Evolutionary conservation across 106 monocot species (phyloP).

Genomic region (Cymbidium sinense): DNA sequence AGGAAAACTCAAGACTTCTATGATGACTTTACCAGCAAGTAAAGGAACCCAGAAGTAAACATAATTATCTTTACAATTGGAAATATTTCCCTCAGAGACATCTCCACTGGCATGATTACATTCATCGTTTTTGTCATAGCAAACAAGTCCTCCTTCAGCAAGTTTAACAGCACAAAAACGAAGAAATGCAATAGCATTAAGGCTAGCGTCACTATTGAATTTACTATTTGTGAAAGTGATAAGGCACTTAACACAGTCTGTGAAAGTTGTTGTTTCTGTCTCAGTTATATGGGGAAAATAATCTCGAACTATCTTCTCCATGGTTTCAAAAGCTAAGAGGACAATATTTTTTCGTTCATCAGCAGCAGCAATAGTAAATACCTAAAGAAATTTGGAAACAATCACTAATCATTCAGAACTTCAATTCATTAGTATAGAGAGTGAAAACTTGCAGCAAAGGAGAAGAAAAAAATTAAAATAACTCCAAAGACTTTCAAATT

Average conservation of each 20-base stretch:
- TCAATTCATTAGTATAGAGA: not conserved
- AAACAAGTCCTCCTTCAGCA: slow-evolving; percentile 80
- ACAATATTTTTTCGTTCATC: slow-evolving; percentile 95
- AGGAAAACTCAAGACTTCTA: not conserved
- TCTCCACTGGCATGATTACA: slow-evolving; percentile 29
- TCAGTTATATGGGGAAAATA: slow-evolving; percentile 97
- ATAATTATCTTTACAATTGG: slow-evolving; percentile 59
- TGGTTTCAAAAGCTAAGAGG: slow-evolving; percentile 85
- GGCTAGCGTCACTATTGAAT: slow-evolving; percentile 91
- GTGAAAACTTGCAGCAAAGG: not conserved
- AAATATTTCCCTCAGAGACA: slow-evolving; percentile 32
- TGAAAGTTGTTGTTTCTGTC: slow-evolving; percentile 92
- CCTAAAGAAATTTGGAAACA: slow-evolving; percentile 29
- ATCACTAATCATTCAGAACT: not conserved
- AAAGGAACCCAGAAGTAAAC: slow-evolving; percentile 86
- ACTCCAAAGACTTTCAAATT: not conserved
- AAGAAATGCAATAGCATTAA: slow-evolving; percentile 98
- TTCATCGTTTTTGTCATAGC: slow-evolving; percentile 51
- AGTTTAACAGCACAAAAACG: slow-evolving; percentile 99
- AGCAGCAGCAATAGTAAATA: slow-evolving; percentile 79
- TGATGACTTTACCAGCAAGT: slow-evolving; percentile 61
- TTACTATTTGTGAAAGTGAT: slow-evolving; percentile 85
- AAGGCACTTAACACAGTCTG: slow-evolving; percentile 94
- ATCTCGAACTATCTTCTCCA: slow-evolving; percentile 97
- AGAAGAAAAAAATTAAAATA: not conserved